Evolutionary conservation across 2,329 filamentous ascomycete species (phyloP).

Genomic region (Aspergillus latus): DNA sequence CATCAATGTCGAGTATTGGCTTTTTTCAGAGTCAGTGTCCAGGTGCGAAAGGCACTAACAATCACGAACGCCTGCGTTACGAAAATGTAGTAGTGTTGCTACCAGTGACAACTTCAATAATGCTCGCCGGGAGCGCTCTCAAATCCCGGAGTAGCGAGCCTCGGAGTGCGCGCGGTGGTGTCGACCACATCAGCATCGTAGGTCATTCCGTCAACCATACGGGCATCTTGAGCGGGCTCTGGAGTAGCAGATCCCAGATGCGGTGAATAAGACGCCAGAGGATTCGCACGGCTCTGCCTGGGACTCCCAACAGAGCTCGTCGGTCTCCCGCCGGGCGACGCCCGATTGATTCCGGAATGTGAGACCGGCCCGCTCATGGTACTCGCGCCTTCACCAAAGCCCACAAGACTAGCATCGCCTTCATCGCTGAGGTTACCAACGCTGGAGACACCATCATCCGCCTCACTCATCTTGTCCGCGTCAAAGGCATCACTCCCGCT

Average conservation of each 20-base stretch:
- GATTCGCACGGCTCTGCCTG: slow-evolving; percentile 35
- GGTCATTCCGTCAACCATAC: slow-evolving; percentile 67
- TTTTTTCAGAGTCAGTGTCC: not conserved
- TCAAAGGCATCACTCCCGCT: slow-evolving; percentile 61
- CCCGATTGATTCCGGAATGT: slow-evolving; percentile 53
- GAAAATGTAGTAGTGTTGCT: not conserved
- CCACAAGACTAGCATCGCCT: slow-evolving; percentile 78
- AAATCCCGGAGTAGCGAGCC: slow-evolving; percentile 44
- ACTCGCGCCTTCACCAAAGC: slow-evolving; percentile 88
- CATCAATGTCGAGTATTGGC: not conserved
- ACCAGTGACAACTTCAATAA: not conserved
- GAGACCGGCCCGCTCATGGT: slow-evolving; percentile 75
- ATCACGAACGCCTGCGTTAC: slow-evolving; percentile 4
- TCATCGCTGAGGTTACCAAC: slow-evolving; percentile 84
- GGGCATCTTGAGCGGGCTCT: slow-evolving; percentile 54
- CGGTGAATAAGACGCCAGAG: slow-evolving; percentile 28
- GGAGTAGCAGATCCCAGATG: slow-evolving; percentile 38
- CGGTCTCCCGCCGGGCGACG: slow-evolving; percentile 36
- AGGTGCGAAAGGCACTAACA: not conserved
- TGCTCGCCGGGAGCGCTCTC: slow-evolving; percentile 4
- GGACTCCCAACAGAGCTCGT: slow-evolving; percentile 45
- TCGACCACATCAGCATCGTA: slow-evolving; percentile 64
- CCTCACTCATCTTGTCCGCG: slow-evolving; percentile 59
- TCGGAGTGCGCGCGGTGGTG: slow-evolving; percentile 61
- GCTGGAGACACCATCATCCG: slow-evolving; percentile 63